Conservation (phyloP, 331 rosid species). For the Cydonia oblonga region DNA sequence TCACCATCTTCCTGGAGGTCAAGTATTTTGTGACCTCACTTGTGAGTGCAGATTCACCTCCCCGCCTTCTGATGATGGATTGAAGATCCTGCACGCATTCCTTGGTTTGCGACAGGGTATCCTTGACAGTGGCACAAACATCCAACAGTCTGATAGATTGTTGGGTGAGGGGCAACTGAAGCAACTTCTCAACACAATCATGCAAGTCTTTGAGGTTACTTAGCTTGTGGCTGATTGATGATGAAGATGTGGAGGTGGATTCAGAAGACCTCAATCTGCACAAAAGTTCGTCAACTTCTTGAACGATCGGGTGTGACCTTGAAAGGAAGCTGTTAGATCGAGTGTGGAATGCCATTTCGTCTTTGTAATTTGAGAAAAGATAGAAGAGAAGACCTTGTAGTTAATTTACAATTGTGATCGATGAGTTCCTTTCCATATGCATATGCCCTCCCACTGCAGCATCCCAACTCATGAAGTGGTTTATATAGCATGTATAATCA, state of each 20-base stretch:
- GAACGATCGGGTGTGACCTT: slow-evolving; percentile 15
- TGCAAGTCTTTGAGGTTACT: slow-evolving; percentile 21
- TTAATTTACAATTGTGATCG: slow-evolving; percentile 6
- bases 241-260: slow-evolving; percentile 20
- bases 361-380: background rate
- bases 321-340: slow-evolving; percentile 34
- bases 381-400: background rate
- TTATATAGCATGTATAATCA: background rate
- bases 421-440: background rate
- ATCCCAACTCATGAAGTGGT: background rate
- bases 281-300: slow-evolving; percentile 24
- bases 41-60: no score
- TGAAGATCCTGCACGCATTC: no score
- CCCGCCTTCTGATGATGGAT: no score
- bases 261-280: slow-evolving; percentile 24
- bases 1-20: no score
- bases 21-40: no score
- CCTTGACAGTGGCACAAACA: slow-evolving; percentile 20
- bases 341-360: slow-evolving; percentile 16
- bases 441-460: background rate
- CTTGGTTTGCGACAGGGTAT: background rate
- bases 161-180: slow-evolving; percentile 19
- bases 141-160: slow-evolving; percentile 16
- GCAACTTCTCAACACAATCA: slow-evolving; percentile 25
- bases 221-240: slow-evolving; percentile 13